Percentiles rank a stretch among this genome's conserved stretches.
These are phyloP conservation scores for Dactylellina leptospora DNA, from an alignment of 2,329 filamentous ascomycete genomes.

Conservation along the genomic window DNA sequence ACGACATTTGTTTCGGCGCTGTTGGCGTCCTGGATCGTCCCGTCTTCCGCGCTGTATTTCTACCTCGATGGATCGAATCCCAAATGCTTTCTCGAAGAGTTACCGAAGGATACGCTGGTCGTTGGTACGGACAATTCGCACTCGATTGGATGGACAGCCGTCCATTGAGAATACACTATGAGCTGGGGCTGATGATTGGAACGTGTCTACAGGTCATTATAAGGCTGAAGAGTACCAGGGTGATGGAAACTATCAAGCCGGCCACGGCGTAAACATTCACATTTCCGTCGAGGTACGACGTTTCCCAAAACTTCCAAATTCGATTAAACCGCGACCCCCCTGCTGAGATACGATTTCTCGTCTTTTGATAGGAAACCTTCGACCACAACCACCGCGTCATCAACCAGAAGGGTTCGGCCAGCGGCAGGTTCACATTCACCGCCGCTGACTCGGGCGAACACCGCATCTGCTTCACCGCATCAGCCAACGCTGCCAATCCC, in stretches of 20 bases:
- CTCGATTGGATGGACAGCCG: not conserved
- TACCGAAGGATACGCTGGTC: slow-evolving; percentile 95
- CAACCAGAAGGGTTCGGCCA: slow-evolving; percentile 77
- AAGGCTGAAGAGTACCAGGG: slow-evolving; percentile 84
- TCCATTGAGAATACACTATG: no score
- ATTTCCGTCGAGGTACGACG: slow-evolving; percentile 82
- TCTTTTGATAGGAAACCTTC: slow-evolving; percentile 75
- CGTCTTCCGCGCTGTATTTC: slow-evolving; percentile 89
- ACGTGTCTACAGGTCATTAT: slow-evolving; percentile 72
- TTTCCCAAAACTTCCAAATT: not conserved
- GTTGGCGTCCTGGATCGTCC: slow-evolving; percentile 67
- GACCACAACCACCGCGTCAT: slow-evolving; percentile 98
- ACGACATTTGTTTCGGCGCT: slow-evolving; percentile 44
- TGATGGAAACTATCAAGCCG: slow-evolving; percentile 74
- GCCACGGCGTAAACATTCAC: slow-evolving; percentile 80
- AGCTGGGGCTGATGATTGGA: not conserved
- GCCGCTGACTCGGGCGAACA: slow-evolving; percentile 95
- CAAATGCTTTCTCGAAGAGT: slow-evolving; percentile 98
- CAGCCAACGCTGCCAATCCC: slow-evolving; percentile 73
- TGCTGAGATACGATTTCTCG: not conserved
- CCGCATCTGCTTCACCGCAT: slow-evolving; percentile 80
- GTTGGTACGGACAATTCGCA: slow-evolving; percentile 71
- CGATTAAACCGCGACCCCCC: not conserved
- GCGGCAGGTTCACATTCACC: slow-evolving; percentile 93
- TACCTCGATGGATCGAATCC: slow-evolving; percentile 85